These are phyloP conservation scores for Leccinum subtestaceum DNA, from an alignment of 768 basidiomycete species.

Conservation along the genomic window DNA sequence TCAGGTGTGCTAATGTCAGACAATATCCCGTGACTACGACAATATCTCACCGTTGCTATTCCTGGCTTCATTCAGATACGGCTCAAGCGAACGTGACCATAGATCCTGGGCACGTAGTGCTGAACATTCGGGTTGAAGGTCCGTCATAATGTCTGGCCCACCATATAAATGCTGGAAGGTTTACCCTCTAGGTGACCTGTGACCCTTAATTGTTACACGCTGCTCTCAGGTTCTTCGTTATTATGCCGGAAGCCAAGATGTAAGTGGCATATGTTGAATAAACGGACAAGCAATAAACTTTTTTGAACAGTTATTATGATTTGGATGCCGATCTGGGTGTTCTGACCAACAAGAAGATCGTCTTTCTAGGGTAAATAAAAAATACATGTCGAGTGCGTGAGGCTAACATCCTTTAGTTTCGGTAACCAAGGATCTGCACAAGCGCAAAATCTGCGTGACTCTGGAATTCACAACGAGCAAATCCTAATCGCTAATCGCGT, in stretches of 20 bases:
- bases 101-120: neutral
- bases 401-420: conserved; percentile 38
- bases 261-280: conserved; percentile 26
- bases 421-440: conserved; percentile 68
- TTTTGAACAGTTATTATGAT: conserved; percentile 46
- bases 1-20: conserved; percentile 5
- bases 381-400: neutral
- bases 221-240: neutral
- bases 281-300: neutral
- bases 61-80: conserved; percentile 3
- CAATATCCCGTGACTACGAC: conserved; percentile 15
- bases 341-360: conserved; percentile 49
- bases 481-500: conserved; percentile 58
- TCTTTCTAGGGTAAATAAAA: conserved; percentile 52
- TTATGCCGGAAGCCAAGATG: conserved; percentile 51
- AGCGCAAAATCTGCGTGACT: conserved; percentile 63
- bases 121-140: conserved; percentile 3
- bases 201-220: neutral
- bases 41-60: conserved; percentile 13
- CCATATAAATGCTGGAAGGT: conserved; percentile 3
- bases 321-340: conserved; percentile 52
- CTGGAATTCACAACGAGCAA: conserved; percentile 58
- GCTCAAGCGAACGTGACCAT: conserved; percentile 11
- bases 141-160: neutral
- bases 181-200: neutral